Percentiles rank a stretch among this genome's conserved stretches.
phyloP scores from a whole-genome alignment of 2,329 filamentous ascomycete species.

The Calonectria pauciramosa region DNA sequence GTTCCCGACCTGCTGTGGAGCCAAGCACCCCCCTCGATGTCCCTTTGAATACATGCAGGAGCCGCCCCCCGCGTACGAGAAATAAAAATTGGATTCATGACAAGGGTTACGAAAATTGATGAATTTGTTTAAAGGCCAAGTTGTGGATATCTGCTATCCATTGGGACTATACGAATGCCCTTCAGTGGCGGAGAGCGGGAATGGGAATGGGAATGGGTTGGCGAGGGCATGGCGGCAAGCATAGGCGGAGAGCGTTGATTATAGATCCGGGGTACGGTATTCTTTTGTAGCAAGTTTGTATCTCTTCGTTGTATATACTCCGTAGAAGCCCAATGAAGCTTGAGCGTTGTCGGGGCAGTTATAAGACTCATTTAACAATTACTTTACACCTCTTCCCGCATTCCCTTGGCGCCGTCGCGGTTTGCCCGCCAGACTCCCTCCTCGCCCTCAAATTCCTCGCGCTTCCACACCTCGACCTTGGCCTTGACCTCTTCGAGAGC shows the following conservation, averaged over 20 bases:
- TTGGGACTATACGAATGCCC: not conserved
- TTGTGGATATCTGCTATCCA: not conserved
- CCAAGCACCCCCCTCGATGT: constrained; percentile 51
- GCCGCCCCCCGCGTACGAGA: constrained; percentile 53
- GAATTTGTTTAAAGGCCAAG: not conserved
- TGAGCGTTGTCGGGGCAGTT: not conserved
- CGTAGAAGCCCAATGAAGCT: not conserved
- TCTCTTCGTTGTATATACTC: not conserved
- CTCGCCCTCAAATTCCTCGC: constrained; percentile 85
- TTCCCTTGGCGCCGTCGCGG: constrained; percentile 76
- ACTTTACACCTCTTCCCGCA: constrained; percentile 52
- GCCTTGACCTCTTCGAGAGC: constrained; percentile 89
- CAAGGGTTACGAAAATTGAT: not conserved
- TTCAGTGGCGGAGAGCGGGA: not conserved
- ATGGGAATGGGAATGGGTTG: not conserved
- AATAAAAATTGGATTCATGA: constrained; percentile 31
- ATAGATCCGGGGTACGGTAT: not conserved
- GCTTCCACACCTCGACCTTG: constrained; percentile 94
- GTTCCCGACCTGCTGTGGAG: constrained; percentile 48
- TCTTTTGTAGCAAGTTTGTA: not conserved
- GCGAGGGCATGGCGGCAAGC: not conserved
- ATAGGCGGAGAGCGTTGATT: constrained; percentile 3
- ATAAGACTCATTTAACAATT: not conserved
- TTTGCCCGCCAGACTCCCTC: constrained; percentile 92
- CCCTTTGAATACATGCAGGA: constrained; percentile 55